Base-by-base conservation (phyloP, 192 early-diverging fungal genomes). In the Umbelopsis isabellina region DNA sequence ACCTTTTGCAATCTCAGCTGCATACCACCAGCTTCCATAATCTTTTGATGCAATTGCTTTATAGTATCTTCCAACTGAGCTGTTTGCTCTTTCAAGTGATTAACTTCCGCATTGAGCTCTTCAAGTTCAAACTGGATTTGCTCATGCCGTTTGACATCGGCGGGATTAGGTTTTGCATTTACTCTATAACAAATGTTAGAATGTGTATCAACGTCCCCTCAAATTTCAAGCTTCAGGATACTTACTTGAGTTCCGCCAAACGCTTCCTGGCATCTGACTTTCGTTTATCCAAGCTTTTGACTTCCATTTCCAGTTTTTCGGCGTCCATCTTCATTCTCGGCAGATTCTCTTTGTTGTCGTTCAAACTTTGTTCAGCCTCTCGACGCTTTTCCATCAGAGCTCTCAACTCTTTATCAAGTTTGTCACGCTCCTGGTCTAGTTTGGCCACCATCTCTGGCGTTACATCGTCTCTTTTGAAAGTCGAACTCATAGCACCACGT, bases 401-500 rank as follows among this genome's bases (percentile, higher is more conserved):
- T 53, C 73, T 76, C 52, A 81, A 83, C 16, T 87, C 83, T 1
- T 49, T 51, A 49, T 94, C 91, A 11, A 85, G 80, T 4, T 83
- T 70, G 70, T 87, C 84, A 30, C 87, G 84, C 37, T 90, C 85
- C 1, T 81, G 76, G 33, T 89, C 86, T 6, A 94, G 82, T 7
- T 77, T 73, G 1, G 81, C 86, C 8, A 93, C 77, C 8, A 73
- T 73, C 23, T 86, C 86, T 6, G 83, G 74, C 25, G 84, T 78
- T 22, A 84, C 84, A 44, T 85, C 88, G 11, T 81, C 85, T 15
- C 80, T 79, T 11, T 78, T 74, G 46, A 91, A 87, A 46, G 83
- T 92, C 12, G 92, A 93, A 78, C 90, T 88, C 98, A 98, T 99
- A 27, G 90, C 93, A 12, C 98, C 98, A 15, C 89, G 86, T 9